phyloP scores from a whole-genome alignment of 1,284 basidiomycete species.

The Psilocybe mexicana region DNA sequence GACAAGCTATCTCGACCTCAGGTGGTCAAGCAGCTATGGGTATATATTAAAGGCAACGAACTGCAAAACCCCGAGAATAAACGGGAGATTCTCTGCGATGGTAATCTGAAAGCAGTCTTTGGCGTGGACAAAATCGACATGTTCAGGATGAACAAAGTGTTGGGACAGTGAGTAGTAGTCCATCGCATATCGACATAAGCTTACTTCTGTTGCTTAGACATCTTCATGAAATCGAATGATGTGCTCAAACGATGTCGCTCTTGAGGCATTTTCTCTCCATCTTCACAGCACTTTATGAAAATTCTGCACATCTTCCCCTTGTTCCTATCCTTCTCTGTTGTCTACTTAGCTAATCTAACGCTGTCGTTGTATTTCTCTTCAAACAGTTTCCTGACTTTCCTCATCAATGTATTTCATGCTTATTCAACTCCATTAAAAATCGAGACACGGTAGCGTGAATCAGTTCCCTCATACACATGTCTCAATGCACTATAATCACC shows the following conservation, averaged over 20 bases:
- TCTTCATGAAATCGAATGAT: constrained; percentile 35
- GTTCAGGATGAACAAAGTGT: constrained; percentile 85
- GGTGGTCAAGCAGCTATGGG: constrained; percentile 86
- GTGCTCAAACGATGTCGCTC: background rate
- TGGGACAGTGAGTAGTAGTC: constrained; percentile 62
- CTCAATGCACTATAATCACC: background rate
- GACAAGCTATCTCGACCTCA: constrained; percentile 81
- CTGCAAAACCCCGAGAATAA: constrained; percentile 82
- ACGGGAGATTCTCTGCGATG: constrained; percentile 82
- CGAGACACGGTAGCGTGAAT: too few relatives aligned
- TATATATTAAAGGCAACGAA: constrained; percentile 76
- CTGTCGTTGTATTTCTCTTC: constrained; percentile 18
- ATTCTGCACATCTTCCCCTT: constrained; percentile 12
- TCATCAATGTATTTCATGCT: background rate
- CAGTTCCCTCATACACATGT: background rate
- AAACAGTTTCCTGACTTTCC: constrained; percentile 6
- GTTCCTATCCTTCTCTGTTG: constrained; percentile 11
- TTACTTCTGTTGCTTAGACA: constrained; percentile 28
- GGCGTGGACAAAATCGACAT: constrained; percentile 78
- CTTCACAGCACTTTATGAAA: constrained; percentile 4
- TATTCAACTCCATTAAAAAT: background rate
- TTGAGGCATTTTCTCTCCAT: background rate
- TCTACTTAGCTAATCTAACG: constrained; percentile 16
- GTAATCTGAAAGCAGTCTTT: constrained; percentile 68
- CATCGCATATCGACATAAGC: background rate